Percentiles rank a stretch among this genome's conserved stretches.
phyloP scores from a whole-genome alignment of 148 eudicot species.

The Hydrangea macrophylla region DNA sequence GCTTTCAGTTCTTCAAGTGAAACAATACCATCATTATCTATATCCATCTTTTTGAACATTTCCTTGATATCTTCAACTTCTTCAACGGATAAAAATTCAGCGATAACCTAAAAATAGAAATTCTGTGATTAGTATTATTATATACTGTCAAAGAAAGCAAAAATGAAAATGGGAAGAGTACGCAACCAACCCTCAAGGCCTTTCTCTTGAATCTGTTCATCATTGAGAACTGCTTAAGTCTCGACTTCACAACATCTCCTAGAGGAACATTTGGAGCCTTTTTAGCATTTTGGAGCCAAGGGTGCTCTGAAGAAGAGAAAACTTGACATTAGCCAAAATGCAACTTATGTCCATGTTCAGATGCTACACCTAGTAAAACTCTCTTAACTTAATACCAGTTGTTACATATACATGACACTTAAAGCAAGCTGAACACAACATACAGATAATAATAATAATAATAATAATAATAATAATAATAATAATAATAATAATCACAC shows the following conservation, averaged over 20 bases:
- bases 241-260: constrained; percentile 82
- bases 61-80: constrained; percentile 87
- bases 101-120: constrained; percentile 60
- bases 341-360: not conserved
- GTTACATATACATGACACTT: no score
- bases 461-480: no score
- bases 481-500: no score
- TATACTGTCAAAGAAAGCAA: constrained; percentile 5
- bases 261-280: constrained; percentile 92
- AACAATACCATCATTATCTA: constrained; percentile 78
- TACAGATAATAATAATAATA: no score
- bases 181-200: constrained; percentile 72
- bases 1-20: constrained; percentile 71
- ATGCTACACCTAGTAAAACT: not conserved
- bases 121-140: not conserved
- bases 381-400: no score
- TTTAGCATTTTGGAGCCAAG: constrained; percentile 91
- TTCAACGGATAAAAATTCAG: constrained; percentile 75
- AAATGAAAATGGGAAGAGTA: not conserved
- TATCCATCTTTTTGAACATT: constrained; percentile 76
- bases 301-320: constrained; percentile 45
- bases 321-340: not conserved
- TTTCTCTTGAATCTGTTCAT: constrained; percentile 95
- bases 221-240: constrained; percentile 88
- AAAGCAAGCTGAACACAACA: not conserved